Conservation (phyloP, 2,329 filamentous ascomycete genomes). For the Trichoderma pleuroti region DNA sequence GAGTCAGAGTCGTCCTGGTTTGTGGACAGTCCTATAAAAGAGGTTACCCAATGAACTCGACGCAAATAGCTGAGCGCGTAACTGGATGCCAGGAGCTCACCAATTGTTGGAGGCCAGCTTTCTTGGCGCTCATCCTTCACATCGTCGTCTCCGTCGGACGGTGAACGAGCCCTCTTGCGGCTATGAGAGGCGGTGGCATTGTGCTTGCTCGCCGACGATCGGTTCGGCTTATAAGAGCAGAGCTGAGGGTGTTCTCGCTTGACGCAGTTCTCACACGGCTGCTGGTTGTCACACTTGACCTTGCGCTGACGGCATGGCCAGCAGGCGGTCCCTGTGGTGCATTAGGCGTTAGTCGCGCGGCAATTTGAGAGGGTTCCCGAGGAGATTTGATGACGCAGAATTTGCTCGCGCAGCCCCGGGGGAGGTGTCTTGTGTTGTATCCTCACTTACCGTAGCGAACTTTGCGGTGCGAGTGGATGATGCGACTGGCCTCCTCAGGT, state of each 20-base stretch:
- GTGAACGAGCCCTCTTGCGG: conserved; percentile 36
- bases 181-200: conserved; percentile 27
- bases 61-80: not conserved
- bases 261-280: conserved; percentile 65
- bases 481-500: conserved; percentile 63
- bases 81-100: conserved; percentile 26
- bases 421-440: not conserved
- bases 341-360: conserved; percentile 9
- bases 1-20: conserved; percentile 50
- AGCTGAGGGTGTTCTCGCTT: conserved; percentile 62
- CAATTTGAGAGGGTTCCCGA: not conserved
- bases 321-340: conserved; percentile 54
- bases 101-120: conserved; percentile 43
- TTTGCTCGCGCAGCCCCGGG: not conserved
- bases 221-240: conserved; percentile 65
- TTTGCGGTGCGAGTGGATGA: conserved; percentile 67
- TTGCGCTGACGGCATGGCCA: conserved; percentile 67
- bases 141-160: conserved; percentile 32
- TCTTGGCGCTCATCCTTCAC: conserved; percentile 38
- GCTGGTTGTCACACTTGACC: conserved; percentile 67
- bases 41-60: not conserved
- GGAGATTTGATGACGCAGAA: not conserved
- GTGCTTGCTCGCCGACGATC: conserved; percentile 39
- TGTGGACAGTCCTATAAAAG: conserved; percentile 33
- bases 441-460: conserved; percentile 59